Evolutionary conservation across 495 filamentous ascomycete species (phyloP), one percentile per base, ranked within the genome.

Genomic region (Letharia lupina): DNA sequence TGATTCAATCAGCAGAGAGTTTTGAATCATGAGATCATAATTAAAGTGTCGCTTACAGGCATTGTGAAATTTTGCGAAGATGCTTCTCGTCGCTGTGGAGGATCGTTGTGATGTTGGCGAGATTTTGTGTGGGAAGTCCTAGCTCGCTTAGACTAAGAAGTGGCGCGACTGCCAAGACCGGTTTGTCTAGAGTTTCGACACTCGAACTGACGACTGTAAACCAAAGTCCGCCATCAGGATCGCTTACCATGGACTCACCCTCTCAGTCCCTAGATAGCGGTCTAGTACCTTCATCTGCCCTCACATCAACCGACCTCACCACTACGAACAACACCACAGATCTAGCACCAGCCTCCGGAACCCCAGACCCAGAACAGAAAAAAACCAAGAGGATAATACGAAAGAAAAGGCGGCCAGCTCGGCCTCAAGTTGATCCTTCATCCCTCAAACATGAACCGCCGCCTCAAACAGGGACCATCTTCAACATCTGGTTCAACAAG

Each of bases 401-500:
- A 20, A 76, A 77, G 40, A 84, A 84, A 70, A 74, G 76, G 61
- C 73, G 80, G 10, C 81, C 81, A 52, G 86, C 87, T 3, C 81
- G 84, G 5, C 82, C 84, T 0, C 86, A 97, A 77, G 86, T 96
- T 67, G 95, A 98, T 71, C 86, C 93, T 2, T 82, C 86, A 11
- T 84, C 86, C n/a, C 81, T 95, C 73, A 88, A 86, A 73, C 86
- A 86, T 60, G 89, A 95, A 67, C 88, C 87, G 2, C 90, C 93
- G 2, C 88, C 89, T 4, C 93, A 96, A 70, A 96, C 93, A 0
- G 94, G 94, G 50, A 93, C 89, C 0, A 87, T 90, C 61, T 98
- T 93, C 82, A 97, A 96, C 70, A 90, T 93, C 67, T 96, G 90
- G 89, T 93, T 96, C 75, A 95, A 94, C 77, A 96, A 96, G 75